Evolutionary conservation across 768 basidiomycete genomes (phyloP).

Genomic region (Russula griseocarnosa): DNA sequence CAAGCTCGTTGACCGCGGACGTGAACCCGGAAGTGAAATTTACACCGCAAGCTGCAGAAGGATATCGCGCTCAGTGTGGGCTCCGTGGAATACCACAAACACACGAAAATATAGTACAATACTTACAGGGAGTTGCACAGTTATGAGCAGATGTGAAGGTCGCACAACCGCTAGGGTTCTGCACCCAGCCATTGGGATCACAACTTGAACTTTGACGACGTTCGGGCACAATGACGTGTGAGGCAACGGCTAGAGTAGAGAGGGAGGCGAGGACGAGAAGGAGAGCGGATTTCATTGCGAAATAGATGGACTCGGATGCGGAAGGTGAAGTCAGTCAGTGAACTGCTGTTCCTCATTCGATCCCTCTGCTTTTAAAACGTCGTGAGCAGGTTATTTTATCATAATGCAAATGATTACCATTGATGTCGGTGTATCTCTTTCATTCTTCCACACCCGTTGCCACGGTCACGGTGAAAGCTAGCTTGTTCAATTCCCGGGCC

Average conservation of each 20-base stretch:
- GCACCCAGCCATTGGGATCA: constrained; percentile 33
- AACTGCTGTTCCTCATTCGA: neutral
- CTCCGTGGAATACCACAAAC: neutral
- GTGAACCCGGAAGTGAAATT: constrained; percentile 47
- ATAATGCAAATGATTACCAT: neutral
- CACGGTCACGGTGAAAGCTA: neutral
- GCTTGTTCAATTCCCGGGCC: neutral
- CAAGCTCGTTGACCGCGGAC: constrained; percentile 54
- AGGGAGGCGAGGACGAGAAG: neutral
- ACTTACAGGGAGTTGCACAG: constrained; percentile 46
- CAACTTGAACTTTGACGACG: neutral
- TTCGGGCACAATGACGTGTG: neutral
- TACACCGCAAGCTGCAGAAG: constrained; percentile 45
- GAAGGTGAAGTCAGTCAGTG: neutral
- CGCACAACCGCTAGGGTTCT: constrained; percentile 48
- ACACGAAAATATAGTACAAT: neutral
- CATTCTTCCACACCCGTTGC: neutral
- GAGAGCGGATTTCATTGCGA: constrained; percentile 4
- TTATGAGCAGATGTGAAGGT: constrained; percentile 57
- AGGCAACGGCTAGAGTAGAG: neutral
- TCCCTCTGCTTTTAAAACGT: neutral
- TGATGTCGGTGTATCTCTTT: neutral
- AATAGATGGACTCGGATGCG: neutral
- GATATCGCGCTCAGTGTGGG: neutral
- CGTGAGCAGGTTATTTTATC: neutral